Evolutionary conservation across 2,329 filamentous ascomycete genomes (phyloP), one percentile per base, ranked within the genome.

Genomic region (Trichoderma atroviride): DNA sequence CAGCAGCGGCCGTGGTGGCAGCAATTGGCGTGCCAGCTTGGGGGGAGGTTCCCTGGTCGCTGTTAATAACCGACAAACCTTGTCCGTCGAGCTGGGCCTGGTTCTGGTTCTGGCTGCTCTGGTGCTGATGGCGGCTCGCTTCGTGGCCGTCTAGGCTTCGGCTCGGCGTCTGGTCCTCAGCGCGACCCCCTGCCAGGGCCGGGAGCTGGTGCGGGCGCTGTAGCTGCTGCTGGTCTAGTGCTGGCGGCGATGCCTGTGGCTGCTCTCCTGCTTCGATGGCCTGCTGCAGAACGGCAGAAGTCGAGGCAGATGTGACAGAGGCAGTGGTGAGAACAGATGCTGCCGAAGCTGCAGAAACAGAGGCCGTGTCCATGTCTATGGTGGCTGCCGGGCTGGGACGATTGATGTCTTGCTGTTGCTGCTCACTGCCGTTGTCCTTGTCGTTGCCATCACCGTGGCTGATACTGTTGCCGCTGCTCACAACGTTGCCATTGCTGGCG

Each of bases 181-280:
- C 52, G 65, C 43, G 63, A 70, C 66, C 31, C 61, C 65, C 65
- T 68, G 43, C 56, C 63, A 40, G 22, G 33, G 65, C 47, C 65
- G 56, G 53, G 55, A 67, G 53, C 55, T 59, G 55, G 47, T 73
- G 71, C 69, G 69, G 70, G 71, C 62, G 66, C 60, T 50, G 71
- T 62, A 53, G 24, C 27, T 57, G 56, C 43, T 43, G 64, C 43
- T 61, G 56, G 57, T 50, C 68, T 58, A 50, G 27, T 35, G 24
- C 67, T 52, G 35, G 27, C 29, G 19, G 47, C 29, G 14, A 47
- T 60, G 9, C 47, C 69, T 61, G 65, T 56, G 24, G 31, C 19
- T 50, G 55, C 40, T 61, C 55, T 62, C 57, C 65, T 31, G 63
- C 33, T 37, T 35, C 13, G 33, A 27, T 5, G 35, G 60, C n/a